A percentile compares a stretch with the other conserved stretches of the same genome.
phyloP scores from a whole-genome alignment of 139 green algal genomes.

The Coelastrella sp. region DNA sequence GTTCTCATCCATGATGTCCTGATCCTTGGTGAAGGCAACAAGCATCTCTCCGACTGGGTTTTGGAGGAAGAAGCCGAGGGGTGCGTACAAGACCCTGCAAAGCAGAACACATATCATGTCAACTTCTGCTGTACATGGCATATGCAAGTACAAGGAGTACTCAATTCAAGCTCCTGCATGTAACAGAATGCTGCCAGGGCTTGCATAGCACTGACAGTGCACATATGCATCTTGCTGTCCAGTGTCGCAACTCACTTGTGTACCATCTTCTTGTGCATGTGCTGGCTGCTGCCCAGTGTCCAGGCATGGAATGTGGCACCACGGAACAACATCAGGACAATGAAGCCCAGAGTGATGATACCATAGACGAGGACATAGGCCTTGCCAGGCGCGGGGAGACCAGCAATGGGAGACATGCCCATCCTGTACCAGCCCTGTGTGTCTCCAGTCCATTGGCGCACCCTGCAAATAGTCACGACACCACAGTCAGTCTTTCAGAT shows the following conservation, averaged over 20 bases:
- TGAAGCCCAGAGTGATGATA: slow-evolving; percentile 55
- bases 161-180: no score
- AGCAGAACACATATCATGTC: no score
- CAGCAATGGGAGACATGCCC: background rate
- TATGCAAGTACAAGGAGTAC: no score
- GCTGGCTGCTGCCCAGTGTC: slow-evolving; percentile 5
- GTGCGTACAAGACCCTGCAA: slow-evolving; percentile 62
- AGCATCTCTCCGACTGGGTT: slow-evolving; percentile 76
- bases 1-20: slow-evolving; percentile 75
- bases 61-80: slow-evolving; percentile 74
- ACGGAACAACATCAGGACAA: slow-evolving; percentile 68
- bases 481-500: no score
- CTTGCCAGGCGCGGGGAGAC: slow-evolving; percentile 5
- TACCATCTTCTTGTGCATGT: slow-evolving; percentile 49
- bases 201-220: no score
- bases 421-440: slow-evolving; percentile 42
- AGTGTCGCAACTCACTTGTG: slow-evolving; percentile 50
- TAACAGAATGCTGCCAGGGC: background rate
- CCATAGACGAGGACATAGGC: slow-evolving; percentile 65
- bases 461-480: slow-evolving; percentile 18
- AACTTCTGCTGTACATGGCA: no score
- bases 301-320: slow-evolving; percentile 58
- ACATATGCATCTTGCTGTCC: no score
- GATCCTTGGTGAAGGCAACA: slow-evolving; percentile 73
- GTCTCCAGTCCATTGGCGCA: slow-evolving; percentile 61